A percentile compares a stretch with the other conserved stretches of the same genome.
These are phyloP conservation scores for Calonectria pseudoreteaudii DNA, from an alignment of 2,329 filamentous ascomycete genomes.

Conservation along the genomic window DNA sequence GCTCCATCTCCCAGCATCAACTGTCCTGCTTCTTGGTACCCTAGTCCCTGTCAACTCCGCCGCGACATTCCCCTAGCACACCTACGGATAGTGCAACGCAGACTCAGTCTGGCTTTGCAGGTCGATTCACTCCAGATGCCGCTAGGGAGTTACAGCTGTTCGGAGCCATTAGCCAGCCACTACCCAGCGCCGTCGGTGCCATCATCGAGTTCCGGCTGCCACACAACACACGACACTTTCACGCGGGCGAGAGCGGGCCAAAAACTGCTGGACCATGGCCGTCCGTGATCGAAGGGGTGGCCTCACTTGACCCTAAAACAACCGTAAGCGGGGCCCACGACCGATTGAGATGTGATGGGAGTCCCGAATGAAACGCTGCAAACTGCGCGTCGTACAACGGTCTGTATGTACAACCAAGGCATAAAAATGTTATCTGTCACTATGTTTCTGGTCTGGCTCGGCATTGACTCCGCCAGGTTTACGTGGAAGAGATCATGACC, in stretches of 20 bases:
- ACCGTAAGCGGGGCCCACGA: background rate
- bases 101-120: background rate
- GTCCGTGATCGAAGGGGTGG: conserved; percentile 7
- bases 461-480: conserved; percentile 1
- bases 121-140: background rate
- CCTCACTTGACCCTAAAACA: conserved; percentile 11
- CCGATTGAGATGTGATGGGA: conserved; percentile 16
- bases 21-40: background rate
- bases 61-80: background rate
- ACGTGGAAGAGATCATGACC: background rate
- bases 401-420: background rate
- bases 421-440: conserved; percentile 10
- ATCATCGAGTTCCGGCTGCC: conserved; percentile 3
- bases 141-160: background rate
- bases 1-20: conserved; percentile 1
- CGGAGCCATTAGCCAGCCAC: background rate
- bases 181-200: background rate
- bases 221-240: background rate
- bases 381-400: background rate
- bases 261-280: conserved; percentile 1
- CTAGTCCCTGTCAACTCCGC: conserved; percentile 7
- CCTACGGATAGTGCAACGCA: background rate
- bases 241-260: background rate
- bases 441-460: conserved; percentile 8
- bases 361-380: conserved; percentile 10